phyloP scores from a whole-genome alignment of 208 protist genomes.

The Leishmania amazonensis region DNA sequence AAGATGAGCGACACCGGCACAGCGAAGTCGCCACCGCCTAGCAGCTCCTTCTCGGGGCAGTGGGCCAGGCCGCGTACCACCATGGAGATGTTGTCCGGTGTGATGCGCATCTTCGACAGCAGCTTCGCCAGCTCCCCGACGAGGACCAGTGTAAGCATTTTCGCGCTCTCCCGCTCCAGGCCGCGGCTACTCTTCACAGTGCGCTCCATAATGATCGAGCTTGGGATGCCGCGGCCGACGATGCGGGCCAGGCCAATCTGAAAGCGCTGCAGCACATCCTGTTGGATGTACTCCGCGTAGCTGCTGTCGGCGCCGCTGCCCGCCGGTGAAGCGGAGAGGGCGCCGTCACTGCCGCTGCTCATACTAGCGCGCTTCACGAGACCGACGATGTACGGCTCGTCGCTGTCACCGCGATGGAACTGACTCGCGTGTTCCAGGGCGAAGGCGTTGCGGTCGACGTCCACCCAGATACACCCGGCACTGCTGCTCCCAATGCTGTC shows the following conservation, averaged over 20 bases:
- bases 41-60: slow-evolving; percentile 64
- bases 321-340: slow-evolving; percentile 6
- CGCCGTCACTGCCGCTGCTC: slow-evolving; percentile 9
- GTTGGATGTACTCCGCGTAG: slow-evolving; percentile 55
- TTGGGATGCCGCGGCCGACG: slow-evolving; percentile 72
- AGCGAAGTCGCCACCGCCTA: slow-evolving; percentile 65
- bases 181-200: slow-evolving; percentile 47
- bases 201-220: slow-evolving; percentile 49
- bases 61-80: slow-evolving; percentile 71
- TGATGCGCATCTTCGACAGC: slow-evolving; percentile 57
- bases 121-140: slow-evolving; percentile 59
- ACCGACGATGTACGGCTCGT: slow-evolving; percentile 73
- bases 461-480: slow-evolving; percentile 60
- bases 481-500: slow-evolving; percentile 9
- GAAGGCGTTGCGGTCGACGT: slow-evolving; percentile 69
- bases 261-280: slow-evolving; percentile 53
- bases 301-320: slow-evolving; percentile 27
- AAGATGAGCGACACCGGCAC: slow-evolving; percentile 76
- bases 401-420: slow-evolving; percentile 32
- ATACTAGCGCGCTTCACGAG: slow-evolving; percentile 61
- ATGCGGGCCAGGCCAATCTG: slow-evolving; percentile 62
- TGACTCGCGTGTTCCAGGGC: slow-evolving; percentile 51
- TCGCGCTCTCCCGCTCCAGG: slow-evolving; percentile 56
- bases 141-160: slow-evolving; percentile 69
- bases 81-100: slow-evolving; percentile 63